Base-by-base conservation (phyloP, 768 basidiomycete genomes). In the Kondoa subrosea region DNA sequence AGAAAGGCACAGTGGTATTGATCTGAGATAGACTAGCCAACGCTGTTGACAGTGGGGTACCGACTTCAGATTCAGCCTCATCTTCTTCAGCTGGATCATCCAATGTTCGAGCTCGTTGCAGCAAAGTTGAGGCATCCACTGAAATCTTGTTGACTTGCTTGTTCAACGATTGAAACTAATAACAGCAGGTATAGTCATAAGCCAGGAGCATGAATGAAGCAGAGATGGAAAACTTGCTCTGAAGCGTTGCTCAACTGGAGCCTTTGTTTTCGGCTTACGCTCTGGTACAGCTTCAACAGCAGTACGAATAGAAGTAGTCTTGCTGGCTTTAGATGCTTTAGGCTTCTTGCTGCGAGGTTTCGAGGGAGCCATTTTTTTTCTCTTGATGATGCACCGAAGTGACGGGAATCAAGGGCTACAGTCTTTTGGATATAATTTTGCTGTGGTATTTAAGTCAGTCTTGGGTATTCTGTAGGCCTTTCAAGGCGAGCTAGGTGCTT, bases 1-100 rank as follows among this genome's bases (percentile, higher is more conserved):
- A 60, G 60, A 67, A 69, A 1, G 57, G 58, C 34, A 62, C 16
- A 1, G 69, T 33, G 12, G 69, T 67, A 63, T 69, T 67, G 69
- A 67, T 57, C 15, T 68, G 65, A 21, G 29, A 34, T n/a, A 62
- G 65, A 25, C 59, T 66, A 25, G 66, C 68, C 27, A 69, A 34
- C 1, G 68, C 68, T 1, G 57, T 50, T 33, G 68, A 67, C 65
- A 69, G 58, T 21, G 40, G 40, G 21, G 40, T 50, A 21, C 40
- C 40, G 21, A 50, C 40, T 8, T 50, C 40, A 50, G 12, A 8
- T 8, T 50, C 40, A 50, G 8, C 40, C 21, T 50, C 40, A 21
- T 8, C 40, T 8, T 50, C 40, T 50, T 50, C 21, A 8, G 8
- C 21, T 50, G 40, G 21, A 8, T 8, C 40, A n/a, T n/a, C n/a